phyloP scores from a whole-genome alignment of 768 basidiomycete species.

The Porphyrellus cyaneotinctus region DNA sequence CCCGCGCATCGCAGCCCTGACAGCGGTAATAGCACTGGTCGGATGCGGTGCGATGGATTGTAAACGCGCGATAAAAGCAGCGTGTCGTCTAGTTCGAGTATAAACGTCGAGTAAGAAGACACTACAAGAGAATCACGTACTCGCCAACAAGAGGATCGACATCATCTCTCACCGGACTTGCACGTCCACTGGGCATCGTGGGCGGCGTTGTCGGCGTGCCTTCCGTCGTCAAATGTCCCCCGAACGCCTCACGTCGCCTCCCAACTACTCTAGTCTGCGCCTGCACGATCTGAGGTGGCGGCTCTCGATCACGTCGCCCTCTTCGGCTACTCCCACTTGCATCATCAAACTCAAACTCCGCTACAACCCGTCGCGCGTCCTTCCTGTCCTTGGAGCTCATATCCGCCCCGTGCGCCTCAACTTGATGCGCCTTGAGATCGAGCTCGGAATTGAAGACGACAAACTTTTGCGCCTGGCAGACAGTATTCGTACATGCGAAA shows the following conservation, averaged over 20 bases:
- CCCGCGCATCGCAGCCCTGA: slow-evolving; percentile 73
- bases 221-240: slow-evolving; percentile 51
- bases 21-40: slow-evolving; percentile 51
- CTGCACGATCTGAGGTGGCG: slow-evolving; percentile 20
- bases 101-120: not conserved
- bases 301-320: slow-evolving; percentile 44
- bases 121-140: slow-evolving; percentile 38
- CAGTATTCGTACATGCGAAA: slow-evolving; percentile 66
- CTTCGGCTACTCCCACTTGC: slow-evolving; percentile 43
- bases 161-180: slow-evolving; percentile 37
- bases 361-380: slow-evolving; percentile 64
- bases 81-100: slow-evolving; percentile 55
- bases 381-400: slow-evolving; percentile 68
- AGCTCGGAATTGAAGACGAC: slow-evolving; percentile 87
- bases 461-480: slow-evolving; percentile 85
- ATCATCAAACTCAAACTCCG: slow-evolving; percentile 65
- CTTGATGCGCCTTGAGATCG: slow-evolving; percentile 89
- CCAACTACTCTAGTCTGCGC: slow-evolving; percentile 29
- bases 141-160: slow-evolving; percentile 52
- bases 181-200: slow-evolving; percentile 24
- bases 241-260: slow-evolving; percentile 60
- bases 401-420: slow-evolving; percentile 74
- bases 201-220: slow-evolving; percentile 11
- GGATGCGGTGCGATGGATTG: slow-evolving; percentile 55
- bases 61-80: slow-evolving; percentile 61